These are phyloP conservation scores for Lojkania enalia DNA, from an alignment of 2,329 filamentous ascomycete species.

Conservation along the genomic window DNA sequence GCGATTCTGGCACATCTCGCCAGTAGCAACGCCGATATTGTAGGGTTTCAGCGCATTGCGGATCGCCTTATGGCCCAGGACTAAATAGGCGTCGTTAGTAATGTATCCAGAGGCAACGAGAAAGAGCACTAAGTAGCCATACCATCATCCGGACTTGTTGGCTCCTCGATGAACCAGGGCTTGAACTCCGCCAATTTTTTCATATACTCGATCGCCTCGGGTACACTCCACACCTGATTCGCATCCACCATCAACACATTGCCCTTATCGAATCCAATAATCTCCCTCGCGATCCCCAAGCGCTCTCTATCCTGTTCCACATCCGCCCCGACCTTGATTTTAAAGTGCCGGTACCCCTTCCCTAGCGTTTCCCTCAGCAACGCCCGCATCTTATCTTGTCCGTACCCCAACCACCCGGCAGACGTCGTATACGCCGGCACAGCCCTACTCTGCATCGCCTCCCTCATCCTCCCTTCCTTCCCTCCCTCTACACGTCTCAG, in stretches of 20 bases:
- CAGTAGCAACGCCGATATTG: conserved; percentile 83
- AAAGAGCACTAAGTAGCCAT: conserved; percentile 15
- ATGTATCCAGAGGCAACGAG: background rate
- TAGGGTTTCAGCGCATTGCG: conserved; percentile 75
- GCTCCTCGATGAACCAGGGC: conserved; percentile 95
- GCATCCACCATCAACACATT: conserved; percentile 92
- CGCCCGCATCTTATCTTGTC: conserved; percentile 80
- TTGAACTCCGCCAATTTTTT: conserved; percentile 78
- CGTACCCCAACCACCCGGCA: conserved; percentile 90
- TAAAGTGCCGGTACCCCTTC: conserved; percentile 83
- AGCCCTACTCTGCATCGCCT: conserved; percentile 72
- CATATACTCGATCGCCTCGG: conserved; percentile 88
- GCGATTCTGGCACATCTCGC: conserved; percentile 95
- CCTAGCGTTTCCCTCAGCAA: conserved; percentile 73
- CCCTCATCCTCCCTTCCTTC: conserved; percentile 71
- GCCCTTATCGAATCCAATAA: conserved; percentile 80
- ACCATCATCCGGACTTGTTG: conserved; percentile 81
- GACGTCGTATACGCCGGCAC: conserved; percentile 91
- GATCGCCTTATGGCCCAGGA: conserved; percentile 84
- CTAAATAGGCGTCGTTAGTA: conserved; percentile 30
- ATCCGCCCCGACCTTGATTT: conserved; percentile 81
- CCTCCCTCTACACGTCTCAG: conserved; percentile 66
- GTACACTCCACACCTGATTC: conserved; percentile 90
- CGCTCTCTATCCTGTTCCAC: conserved; percentile 72
- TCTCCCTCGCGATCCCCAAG: conserved; percentile 72